These are phyloP conservation scores for Coemansia sp. DNA, from an alignment of 371 early-diverging fungal species.

Conservation along the genomic window DNA sequence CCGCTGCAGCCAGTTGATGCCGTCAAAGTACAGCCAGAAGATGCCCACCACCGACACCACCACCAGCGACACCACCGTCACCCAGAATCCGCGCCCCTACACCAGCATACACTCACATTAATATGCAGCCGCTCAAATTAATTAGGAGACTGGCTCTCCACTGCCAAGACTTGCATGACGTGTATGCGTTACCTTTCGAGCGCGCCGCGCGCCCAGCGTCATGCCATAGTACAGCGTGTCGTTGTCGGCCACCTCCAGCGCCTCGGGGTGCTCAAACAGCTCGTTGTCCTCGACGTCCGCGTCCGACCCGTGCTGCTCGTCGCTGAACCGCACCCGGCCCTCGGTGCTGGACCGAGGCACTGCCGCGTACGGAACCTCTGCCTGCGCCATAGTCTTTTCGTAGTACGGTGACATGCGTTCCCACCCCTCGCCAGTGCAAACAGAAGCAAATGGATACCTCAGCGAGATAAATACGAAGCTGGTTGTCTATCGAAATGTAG, in stretches of 20 bases:
- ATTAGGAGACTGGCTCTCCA: not conserved
- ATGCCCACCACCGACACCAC: constrained; percentile 43
- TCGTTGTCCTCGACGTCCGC: constrained; percentile 46
- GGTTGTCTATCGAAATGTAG: too few species aligned
- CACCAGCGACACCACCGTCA: constrained; percentile 33
- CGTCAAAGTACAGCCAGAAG: constrained; percentile 43
- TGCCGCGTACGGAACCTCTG: constrained; percentile 33
- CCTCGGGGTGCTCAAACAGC: constrained; percentile 29
- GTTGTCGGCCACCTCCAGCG: constrained; percentile 39
- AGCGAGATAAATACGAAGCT: not conserved
- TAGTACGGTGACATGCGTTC: not conserved
- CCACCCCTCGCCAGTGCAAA: not conserved
- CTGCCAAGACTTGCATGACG: constrained; percentile 21
- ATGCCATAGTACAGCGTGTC: constrained; percentile 43
- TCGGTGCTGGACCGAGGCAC: constrained; percentile 26
- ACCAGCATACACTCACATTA: not conserved
- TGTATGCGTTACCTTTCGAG: constrained; percentile 6
- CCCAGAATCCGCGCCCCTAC: constrained; percentile 48
- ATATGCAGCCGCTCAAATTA: not conserved
- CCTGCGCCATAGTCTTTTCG: constrained; percentile 35
- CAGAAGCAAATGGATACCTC: not conserved
- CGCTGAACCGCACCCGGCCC: constrained; percentile 24
- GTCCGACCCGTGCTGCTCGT: constrained; percentile 15
- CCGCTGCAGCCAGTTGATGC: constrained; percentile 48
- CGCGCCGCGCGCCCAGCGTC: constrained; percentile 28